Evolutionary conservation across 805 yeast species (phyloP), one percentile per base, ranked within the genome.

Genomic region (Hanseniaspora singularis): DNA sequence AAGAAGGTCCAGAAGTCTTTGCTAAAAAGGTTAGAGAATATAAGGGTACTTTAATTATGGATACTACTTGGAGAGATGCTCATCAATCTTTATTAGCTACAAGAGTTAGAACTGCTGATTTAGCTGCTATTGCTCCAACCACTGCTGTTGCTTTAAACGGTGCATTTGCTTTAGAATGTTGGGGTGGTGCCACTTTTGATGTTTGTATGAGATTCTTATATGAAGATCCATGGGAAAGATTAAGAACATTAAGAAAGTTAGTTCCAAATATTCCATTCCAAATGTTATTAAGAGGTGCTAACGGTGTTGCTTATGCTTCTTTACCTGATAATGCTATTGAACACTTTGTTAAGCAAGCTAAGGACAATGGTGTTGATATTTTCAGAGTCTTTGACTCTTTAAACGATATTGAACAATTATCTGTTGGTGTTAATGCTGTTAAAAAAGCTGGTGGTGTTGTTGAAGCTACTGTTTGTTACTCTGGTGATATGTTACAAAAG

Each of bases 171-270:
- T 71, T 92, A 47, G 99, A 92, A 69, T 92, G 98, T 72, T 92
- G 99, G 99, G 99, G 99, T 69, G 99, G 99, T 68, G 99, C 99
- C 47, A 92, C 99, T 32, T 92, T 92, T 59, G 99, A 92, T 62
- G 99, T 92, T 47, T 82, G 95, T 47, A 88, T 92, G 97, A 79
- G 99, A 67, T 92, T 92, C 75, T 73, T 92, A 59, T 86, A 89
- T 65, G 99, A 92, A 72, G 96, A 88, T 64, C 99, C 99, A 54
- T 92, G 99, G 99, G 94, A 76, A 51, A 79, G 99, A 67, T 74
- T 92, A 64, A 77, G 95, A 65, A 74, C 77, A 65, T 71, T 92
- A 66, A 78, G 98, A 67, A 74, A 74, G 59, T 73, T 81, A 50
- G 97, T 94, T 52, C 99, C 99, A 61, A 92, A 92, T 70, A 87